Conservation (phyloP, 2,329 filamentous ascomycete species). For the Alternaria sp. region DNA sequence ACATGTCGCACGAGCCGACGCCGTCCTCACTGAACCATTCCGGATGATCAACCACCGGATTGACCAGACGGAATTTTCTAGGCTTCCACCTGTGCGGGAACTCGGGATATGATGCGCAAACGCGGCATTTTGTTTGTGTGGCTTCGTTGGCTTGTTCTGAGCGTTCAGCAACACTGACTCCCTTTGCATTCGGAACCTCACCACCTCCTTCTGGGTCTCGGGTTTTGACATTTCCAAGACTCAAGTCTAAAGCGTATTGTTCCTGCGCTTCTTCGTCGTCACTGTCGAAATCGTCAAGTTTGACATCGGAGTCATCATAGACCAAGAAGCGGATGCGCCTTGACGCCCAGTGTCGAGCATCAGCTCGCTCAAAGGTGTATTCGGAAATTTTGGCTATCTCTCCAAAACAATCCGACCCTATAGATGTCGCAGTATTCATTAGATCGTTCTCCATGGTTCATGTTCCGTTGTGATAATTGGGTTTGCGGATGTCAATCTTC, state of each 20-base stretch:
- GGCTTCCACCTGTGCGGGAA: not conserved
- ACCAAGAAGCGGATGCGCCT: not conserved
- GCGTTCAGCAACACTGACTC: not conserved
- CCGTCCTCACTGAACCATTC: not conserved
- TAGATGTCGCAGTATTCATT: not conserved
- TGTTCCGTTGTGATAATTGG: not conserved
- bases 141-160: not conserved
- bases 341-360: not conserved
- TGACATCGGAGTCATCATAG: not conserved
- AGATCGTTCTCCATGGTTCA: not conserved
- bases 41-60: not conserved
- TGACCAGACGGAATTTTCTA: not conserved
- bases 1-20: not conserved
- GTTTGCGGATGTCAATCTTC: not conserved
- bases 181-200: not conserved
- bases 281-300: not conserved
- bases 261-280: not conserved
- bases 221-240: not conserved
- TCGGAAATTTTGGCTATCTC: not conserved
- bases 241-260: not conserved
- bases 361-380: not conserved
- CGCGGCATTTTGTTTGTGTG: not conserved
- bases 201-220: not conserved
- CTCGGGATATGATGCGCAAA: not conserved
- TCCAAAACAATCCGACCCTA: not conserved